Evolutionary conservation across 148 eudicot genomes (phyloP).

Genomic region (Vaccinium darrowii): DNA sequence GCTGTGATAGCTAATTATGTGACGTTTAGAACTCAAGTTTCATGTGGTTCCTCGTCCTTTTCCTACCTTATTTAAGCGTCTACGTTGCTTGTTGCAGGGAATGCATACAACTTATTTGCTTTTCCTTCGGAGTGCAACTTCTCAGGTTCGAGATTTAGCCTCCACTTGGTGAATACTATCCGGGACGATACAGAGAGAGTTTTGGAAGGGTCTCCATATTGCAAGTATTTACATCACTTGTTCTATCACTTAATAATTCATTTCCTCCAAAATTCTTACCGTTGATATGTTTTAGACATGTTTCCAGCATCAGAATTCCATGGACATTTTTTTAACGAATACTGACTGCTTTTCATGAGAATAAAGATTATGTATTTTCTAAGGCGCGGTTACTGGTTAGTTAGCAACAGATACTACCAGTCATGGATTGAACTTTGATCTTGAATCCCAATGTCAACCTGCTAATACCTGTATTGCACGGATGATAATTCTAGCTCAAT

Average conservation of each 20-base stretch:
- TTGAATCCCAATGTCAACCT: neutral
- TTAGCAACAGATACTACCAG: neutral
- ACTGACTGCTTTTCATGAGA: neutral
- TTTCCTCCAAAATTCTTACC: neutral
- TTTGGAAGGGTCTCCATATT: conserved; percentile 42
- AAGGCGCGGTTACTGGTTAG: neutral
- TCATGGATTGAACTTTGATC: neutral
- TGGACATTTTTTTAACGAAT: neutral
- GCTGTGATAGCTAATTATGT: neutral
- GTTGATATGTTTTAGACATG: neutral
- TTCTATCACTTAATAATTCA: neutral
- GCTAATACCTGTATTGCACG: neutral
- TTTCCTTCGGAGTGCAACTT: conserved; percentile 98
- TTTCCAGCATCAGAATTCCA: neutral
- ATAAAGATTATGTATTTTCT: neutral
- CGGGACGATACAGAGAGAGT: conserved; percentile 54
- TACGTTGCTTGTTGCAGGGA: conserved; percentile 41
- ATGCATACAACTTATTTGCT: conserved; percentile 76
- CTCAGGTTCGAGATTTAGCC: conserved; percentile 79
- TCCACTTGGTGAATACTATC: conserved; percentile 60
- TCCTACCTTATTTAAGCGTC: neutral
- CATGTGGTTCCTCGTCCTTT: neutral
- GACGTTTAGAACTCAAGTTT: neutral
- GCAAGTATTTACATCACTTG: conserved; percentile 45
- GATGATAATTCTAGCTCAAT: neutral